Conservation (phyloP, 768 basidiomycete genomes). For the Termitomyces sp. region DNA sequence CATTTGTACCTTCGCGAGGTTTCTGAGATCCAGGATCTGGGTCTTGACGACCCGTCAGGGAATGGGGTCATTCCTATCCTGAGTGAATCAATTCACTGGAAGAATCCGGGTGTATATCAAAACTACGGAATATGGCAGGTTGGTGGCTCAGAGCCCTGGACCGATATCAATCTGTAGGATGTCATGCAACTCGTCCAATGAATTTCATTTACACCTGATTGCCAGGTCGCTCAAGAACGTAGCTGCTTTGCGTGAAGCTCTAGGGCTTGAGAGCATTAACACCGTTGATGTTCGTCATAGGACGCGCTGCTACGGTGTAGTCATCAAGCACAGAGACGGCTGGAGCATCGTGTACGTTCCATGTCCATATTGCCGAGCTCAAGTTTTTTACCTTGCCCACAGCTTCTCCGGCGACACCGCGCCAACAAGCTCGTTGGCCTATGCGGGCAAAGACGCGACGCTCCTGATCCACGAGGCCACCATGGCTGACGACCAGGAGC, state of each 20-base stretch:
- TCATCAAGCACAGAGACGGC: slow-evolving; percentile 61
- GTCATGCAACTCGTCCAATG: neutral
- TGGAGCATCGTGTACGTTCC: slow-evolving; percentile 71
- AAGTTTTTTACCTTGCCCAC: neutral
- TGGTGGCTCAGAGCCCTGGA: slow-evolving; percentile 40
- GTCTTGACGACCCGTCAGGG: slow-evolving; percentile 40
- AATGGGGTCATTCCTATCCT: slow-evolving; percentile 53
- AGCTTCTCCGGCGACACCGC: slow-evolving; percentile 93
- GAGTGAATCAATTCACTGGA: slow-evolving; percentile 51
- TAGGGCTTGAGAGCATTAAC: slow-evolving; percentile 55
- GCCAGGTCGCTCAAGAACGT: slow-evolving; percentile 40
- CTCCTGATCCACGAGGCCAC: slow-evolving; percentile 94
- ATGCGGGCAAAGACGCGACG: slow-evolving; percentile 61
- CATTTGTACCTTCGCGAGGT: slow-evolving; percentile 71
- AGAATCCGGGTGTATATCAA: slow-evolving; percentile 28
- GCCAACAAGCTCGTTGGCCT: slow-evolving; percentile 64
- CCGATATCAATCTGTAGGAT: slow-evolving; percentile 33
- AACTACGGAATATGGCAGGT: slow-evolving; percentile 36
- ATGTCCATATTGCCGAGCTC: slow-evolving; percentile 32
- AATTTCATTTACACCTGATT: neutral
- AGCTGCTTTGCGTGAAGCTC: slow-evolving; percentile 37
- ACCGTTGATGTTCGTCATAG: slow-evolving; percentile 76
- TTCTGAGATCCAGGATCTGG: slow-evolving; percentile 66
- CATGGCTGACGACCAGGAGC: slow-evolving; percentile 79
- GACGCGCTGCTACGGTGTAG: slow-evolving; percentile 65